A percentile compares a stretch with the other conserved stretches of the same genome.
Conservation (phyloP, 2,329 filamentous ascomycete genomes). For the Venturia nashicola region DNA sequence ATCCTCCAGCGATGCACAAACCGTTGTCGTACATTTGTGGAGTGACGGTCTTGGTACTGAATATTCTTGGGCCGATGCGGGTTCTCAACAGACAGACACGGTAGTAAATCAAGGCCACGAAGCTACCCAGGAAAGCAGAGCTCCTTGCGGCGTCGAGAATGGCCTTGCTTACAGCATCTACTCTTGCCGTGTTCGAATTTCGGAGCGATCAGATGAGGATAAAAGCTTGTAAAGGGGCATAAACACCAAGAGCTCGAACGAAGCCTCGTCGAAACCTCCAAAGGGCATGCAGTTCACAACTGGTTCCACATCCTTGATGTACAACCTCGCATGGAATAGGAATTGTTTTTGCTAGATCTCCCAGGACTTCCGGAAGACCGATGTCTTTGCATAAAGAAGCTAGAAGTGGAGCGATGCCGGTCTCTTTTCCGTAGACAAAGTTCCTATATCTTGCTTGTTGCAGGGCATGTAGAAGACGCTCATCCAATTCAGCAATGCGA, state of each 20-base stretch:
- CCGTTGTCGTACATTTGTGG: slow-evolving; percentile 48
- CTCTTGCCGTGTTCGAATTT: neutral
- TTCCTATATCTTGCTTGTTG: slow-evolving; percentile 50
- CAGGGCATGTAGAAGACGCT: slow-evolving; percentile 61
- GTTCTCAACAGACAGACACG: slow-evolving; percentile 68
- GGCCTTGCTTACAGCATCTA: slow-evolving; percentile 34
- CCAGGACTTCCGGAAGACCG: slow-evolving; percentile 55
- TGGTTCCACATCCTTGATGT: slow-evolving; percentile 64
- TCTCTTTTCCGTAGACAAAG: slow-evolving; percentile 62
- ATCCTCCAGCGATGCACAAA: slow-evolving; percentile 60
- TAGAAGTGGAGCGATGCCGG: slow-evolving; percentile 55
- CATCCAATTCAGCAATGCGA: slow-evolving; percentile 62
- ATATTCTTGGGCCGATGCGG: slow-evolving; percentile 55
- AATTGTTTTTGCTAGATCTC: slow-evolving; percentile 54
- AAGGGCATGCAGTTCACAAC: slow-evolving; percentile 62
- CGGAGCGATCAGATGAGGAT: slow-evolving; percentile 37
- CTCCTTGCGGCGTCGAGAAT: slow-evolving; percentile 53
- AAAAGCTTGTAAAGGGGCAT: slow-evolving; percentile 62
- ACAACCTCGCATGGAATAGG: slow-evolving; percentile 77
- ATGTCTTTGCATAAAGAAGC: slow-evolving; percentile 62
- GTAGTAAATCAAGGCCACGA: slow-evolving; percentile 74
- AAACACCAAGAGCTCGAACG: slow-evolving; percentile 62
- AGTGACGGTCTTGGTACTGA: slow-evolving; percentile 42
- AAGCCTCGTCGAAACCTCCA: slow-evolving; percentile 58
- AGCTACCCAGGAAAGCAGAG: slow-evolving; percentile 64